phyloP scores from a whole-genome alignment of 1,284 basidiomycete genomes.

The Microbotryum silenes-acaulis region DNA sequence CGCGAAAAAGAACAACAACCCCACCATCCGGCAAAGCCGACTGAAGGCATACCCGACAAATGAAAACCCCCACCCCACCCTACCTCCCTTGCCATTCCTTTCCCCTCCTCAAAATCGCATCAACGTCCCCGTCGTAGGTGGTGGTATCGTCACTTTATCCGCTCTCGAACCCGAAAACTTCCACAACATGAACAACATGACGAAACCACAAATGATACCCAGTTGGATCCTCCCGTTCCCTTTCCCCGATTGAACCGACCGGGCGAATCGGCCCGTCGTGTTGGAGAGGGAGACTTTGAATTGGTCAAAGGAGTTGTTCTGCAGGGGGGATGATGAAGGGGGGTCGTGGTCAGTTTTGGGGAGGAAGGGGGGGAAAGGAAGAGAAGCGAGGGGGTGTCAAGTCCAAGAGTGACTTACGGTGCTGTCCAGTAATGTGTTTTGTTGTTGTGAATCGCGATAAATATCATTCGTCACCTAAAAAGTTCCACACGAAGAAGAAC shows the following conservation, averaged over 20 bases:
- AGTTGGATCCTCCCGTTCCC: slow-evolving; percentile 18
- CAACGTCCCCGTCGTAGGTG: too few relatives aligned
- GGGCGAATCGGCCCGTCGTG: slow-evolving; percentile 24
- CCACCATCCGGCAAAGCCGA: too few relatives aligned
- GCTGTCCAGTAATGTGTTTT: slow-evolving; percentile 33
- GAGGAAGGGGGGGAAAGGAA: too few relatives aligned
- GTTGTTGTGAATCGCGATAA: slow-evolving; percentile 31
- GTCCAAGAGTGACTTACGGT: slow-evolving; percentile 23
- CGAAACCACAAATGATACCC: slow-evolving; percentile 20
- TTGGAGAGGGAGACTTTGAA: slow-evolving; percentile 32
- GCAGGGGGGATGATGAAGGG: not conserved
- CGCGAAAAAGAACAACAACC: too few relatives aligned
- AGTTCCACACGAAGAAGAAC: not conserved
- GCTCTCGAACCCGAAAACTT: slow-evolving; percentile 10
- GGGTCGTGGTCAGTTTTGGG: not conserved
- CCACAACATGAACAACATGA: slow-evolving; percentile 22
- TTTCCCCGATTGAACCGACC: slow-evolving; percentile 20
- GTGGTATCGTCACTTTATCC: too few relatives aligned
- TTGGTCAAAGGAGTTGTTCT: slow-evolving; percentile 33
- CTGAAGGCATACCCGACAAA: too few relatives aligned
- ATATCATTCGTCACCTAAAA: slow-evolving; percentile 35
- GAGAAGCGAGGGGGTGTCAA: not conserved
- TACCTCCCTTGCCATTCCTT: too few relatives aligned
- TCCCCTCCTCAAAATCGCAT: too few relatives aligned
- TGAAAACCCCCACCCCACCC: too few relatives aligned